phyloP scores from a whole-genome alignment of 352 stramenopile genomes.

The Thalassiosira sp. region DNA sequence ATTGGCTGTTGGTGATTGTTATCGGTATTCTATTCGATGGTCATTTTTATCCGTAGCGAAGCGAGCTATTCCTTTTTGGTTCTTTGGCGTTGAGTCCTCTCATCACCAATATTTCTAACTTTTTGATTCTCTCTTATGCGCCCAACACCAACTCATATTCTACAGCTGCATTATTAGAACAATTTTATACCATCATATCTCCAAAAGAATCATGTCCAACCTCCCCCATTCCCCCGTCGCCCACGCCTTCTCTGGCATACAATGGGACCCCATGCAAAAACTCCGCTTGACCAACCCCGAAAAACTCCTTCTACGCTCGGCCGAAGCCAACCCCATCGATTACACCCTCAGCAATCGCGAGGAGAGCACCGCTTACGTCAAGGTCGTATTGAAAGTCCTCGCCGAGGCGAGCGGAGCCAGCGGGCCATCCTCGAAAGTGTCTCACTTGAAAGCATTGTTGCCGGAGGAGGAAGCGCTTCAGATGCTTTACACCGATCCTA shows the following conservation, averaged over 20 bases:
- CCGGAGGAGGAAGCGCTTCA: slow-evolving; percentile 62
- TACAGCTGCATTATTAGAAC: background rate
- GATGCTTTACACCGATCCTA: slow-evolving; percentile 65
- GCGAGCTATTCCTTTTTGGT: background rate
- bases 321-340: slow-evolving; percentile 69
- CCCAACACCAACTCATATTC: background rate
- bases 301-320: slow-evolving; percentile 53
- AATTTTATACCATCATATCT: no score
- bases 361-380: slow-evolving; percentile 60
- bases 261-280: slow-evolving; percentile 55
- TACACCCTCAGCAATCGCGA: slow-evolving; percentile 63
- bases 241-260: slow-evolving; percentile 61
- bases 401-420: slow-evolving; percentile 40
- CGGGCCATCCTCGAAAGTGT: slow-evolving; percentile 45
- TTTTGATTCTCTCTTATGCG: background rate
- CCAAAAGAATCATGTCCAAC: slow-evolving; percentile 28
- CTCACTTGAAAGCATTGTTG: slow-evolving; percentile 50
- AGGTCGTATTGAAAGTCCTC: slow-evolving; percentile 66
- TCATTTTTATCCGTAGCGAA: background rate
- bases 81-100: background rate
- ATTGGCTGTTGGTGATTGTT: background rate
- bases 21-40: background rate
- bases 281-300: slow-evolving; percentile 55
- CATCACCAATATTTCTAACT: background rate
- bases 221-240: slow-evolving; percentile 57